Evolutionary conservation across 345 rosid species (phyloP), one percentile per base, ranked within the genome.

Genomic region (Excoecaria agallocha): DNA sequence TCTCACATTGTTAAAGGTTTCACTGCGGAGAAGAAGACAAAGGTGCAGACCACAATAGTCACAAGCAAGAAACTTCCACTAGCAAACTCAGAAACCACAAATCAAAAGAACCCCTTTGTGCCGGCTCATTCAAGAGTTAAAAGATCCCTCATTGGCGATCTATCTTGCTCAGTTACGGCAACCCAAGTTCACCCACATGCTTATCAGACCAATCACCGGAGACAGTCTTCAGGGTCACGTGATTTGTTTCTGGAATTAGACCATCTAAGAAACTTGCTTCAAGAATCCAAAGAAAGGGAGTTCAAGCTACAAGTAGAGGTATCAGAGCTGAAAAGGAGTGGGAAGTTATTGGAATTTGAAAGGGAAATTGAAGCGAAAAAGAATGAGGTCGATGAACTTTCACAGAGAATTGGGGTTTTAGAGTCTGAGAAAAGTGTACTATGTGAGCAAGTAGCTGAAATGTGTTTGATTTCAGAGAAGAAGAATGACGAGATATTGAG

Each of bases 261-360:
- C 78, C 89, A 89, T 35, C 72, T 90, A 16, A 83, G 95, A 80
- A 80, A 78, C 76, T 84, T 90, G 80, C 87, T 90, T 76, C 91
- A 85, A 22, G 95, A 90, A 66, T 88, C 95, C 0, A 90, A 87
- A 77, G 91, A 90, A 25, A 86, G 95, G 83, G 95, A 90, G 77
- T 77, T 78, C 30, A 77, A 88, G 82, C 82, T 90, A 25, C 95
- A 90, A 66, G 87, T 81, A 0, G 91, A 88, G 84, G 50, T 90
- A 25, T 48, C 82, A 0, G 91, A 86, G 50, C 75, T 83, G n/a
- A 87, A 80, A 70, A 84, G 85, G 76, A 86, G 82, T 74, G 82
- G 72, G 3, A 83, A 68, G 63, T 45, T 79, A 4, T 46, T 76
- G 64, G 90, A 84, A 1, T 84, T 84, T 35, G 86, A 90, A 66